Conservation (phyloP, 1,284 basidiomycete species). For the Ceratorhiza oryzae-sativae region DNA sequence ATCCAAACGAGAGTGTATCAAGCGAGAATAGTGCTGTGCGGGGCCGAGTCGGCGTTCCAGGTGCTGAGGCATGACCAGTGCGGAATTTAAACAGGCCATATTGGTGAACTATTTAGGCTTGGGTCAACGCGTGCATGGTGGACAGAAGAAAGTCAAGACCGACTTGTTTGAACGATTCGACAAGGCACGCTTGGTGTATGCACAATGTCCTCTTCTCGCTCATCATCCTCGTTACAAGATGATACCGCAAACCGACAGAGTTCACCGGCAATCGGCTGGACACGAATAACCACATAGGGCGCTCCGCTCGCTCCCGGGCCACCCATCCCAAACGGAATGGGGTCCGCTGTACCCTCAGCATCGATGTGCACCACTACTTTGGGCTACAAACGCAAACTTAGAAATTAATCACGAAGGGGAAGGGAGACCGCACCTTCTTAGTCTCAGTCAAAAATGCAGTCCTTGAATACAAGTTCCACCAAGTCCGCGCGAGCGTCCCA, state of each 20-base stretch:
- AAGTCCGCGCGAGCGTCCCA: constrained; percentile 73
- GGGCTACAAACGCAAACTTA: constrained; percentile 59
- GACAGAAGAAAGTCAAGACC: constrained; percentile 47
- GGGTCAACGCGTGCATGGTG: not conserved
- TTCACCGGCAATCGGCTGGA: constrained; percentile 83
- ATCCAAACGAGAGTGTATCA: constrained; percentile 70
- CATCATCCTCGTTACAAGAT: constrained; percentile 72
- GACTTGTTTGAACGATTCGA: constrained; percentile 81
- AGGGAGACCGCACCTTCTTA: constrained; percentile 66
- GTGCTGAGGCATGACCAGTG: constrained; percentile 74
- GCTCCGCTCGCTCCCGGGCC: constrained; percentile 51
- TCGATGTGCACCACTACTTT: constrained; percentile 88
- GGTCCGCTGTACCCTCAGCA: constrained; percentile 72
- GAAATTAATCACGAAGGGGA: not conserved
- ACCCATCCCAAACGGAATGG: constrained; percentile 72
- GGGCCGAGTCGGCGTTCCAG: constrained; percentile 78
- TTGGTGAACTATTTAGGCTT: constrained; percentile 69
- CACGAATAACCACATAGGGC: constrained; percentile 74
- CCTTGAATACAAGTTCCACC: constrained; percentile 84
- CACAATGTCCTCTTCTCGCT: constrained; percentile 81
- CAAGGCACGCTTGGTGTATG: constrained; percentile 73
- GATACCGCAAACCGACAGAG: constrained; percentile 71
- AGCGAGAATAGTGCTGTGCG: constrained; percentile 83
- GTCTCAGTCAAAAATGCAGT: constrained; percentile 74
- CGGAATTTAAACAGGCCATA: constrained; percentile 85